Base-by-base conservation (phyloP, 805 yeast genomes). In the Teunomyces kruisii region DNA sequence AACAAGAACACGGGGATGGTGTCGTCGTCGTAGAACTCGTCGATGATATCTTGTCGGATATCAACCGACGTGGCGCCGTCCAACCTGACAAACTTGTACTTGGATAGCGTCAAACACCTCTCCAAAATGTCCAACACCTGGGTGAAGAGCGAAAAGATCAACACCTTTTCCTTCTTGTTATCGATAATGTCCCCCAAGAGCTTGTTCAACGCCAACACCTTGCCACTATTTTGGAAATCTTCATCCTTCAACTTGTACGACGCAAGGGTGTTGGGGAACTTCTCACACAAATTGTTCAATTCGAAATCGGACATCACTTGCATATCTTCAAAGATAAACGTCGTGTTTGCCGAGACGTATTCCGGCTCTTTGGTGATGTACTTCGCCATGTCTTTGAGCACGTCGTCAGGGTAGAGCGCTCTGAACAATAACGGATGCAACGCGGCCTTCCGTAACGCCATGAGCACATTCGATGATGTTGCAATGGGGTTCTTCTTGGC, bases 61-160 rank as follows among this genome's bases (percentile, higher is more conserved):
- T 94, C 97, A 44, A 94, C 99, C 10, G 91, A 76, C 0, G 99
- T 94, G 47, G 78, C 78, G n/a, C 99, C 99, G 61, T 94, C 99
- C 47, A 94, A 69, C 51, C 99, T 75, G 39, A 92, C 67, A 62
- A 88, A 94, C 52, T 84, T 80, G 62, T 86, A 78, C 13, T 78
- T 74, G 57, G 83, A 66, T 29, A 79, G 68, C 6, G 86, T 78
- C 45, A 94, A 67, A 4, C 88, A 87, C 45, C 72, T 68, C 62
- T 94, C 99, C 38, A 94, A 68, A 50, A 94, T 86, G 63, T 94
- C 97, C 53, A 94, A 74, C 48, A 90, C 83, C 66, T 89, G 96
- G 0, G 99, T 94, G 65, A 94, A 94, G 49, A 92, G 80, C 2
- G 98, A 91, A 61, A 94, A 94, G 4, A 94, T 74, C 47, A 94